phyloP scores from a whole-genome alignment of 495 filamentous ascomycete genomes.

The Trichoderma asperelloides region DNA sequence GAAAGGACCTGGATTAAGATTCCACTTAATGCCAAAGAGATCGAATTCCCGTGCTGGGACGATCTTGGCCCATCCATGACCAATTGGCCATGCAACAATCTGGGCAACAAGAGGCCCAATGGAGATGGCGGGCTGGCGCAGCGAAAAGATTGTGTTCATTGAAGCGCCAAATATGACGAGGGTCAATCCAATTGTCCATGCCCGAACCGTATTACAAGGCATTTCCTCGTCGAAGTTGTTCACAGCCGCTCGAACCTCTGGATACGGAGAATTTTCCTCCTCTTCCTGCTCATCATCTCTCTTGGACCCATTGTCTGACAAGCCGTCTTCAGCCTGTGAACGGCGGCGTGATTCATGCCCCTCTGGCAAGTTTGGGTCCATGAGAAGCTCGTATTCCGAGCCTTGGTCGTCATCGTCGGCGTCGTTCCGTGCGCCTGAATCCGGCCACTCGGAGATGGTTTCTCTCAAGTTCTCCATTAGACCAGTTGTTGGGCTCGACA shows the following conservation, averaged over 20 bases:
- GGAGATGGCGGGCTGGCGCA: constrained; percentile 56
- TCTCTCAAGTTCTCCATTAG: neutral
- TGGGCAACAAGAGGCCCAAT: constrained; percentile 62
- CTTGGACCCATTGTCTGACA: constrained; percentile 18
- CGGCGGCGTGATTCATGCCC: constrained; percentile 22
- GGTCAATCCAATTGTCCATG: constrained; percentile 61
- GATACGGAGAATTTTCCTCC: constrained; percentile 57
- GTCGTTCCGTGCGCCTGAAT: constrained; percentile 17
- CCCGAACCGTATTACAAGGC: constrained; percentile 61
- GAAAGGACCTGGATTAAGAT: constrained; percentile 64
- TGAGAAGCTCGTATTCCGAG: constrained; percentile 35
- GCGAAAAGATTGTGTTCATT: constrained; percentile 62
- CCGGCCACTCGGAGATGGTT: constrained; percentile 23
- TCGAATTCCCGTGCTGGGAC: constrained; percentile 43
- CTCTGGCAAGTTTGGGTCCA: constrained; percentile 43
- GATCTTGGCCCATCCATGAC: constrained; percentile 42
- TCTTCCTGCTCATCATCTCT: constrained; percentile 32
- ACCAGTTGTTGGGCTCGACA: neutral
- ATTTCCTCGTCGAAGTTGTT: constrained; percentile 57
- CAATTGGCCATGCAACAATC: constrained; percentile 61
- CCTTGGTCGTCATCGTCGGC: constrained; percentile 26
- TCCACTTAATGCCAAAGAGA: constrained; percentile 47
- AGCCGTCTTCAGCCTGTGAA: constrained; percentile 1
- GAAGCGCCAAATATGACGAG: constrained; percentile 57
- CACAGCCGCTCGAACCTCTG: constrained; percentile 56